Evolutionary conservation across 208 protist species (phyloP).

Genomic region (Wallacemonas sp.): DNA sequence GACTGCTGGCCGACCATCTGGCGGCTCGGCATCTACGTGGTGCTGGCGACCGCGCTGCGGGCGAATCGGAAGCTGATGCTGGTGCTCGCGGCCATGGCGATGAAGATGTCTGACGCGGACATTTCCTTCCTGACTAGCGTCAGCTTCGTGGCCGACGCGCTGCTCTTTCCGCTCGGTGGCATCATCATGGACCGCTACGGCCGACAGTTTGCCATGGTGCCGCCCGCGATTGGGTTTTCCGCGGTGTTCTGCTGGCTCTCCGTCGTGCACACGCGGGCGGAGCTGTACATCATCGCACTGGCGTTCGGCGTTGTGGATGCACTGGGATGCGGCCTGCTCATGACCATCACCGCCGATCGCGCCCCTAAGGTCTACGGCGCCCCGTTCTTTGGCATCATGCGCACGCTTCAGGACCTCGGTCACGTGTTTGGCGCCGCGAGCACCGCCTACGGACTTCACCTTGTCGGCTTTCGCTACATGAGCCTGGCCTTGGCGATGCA

Average conservation of each 20-base stretch:
- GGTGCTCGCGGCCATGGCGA: slow-evolving; percentile 64
- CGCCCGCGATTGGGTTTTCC: slow-evolving; percentile 52
- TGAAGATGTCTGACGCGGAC: slow-evolving; percentile 58
- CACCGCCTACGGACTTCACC: slow-evolving; percentile 40
- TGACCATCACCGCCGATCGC: slow-evolving; percentile 79
- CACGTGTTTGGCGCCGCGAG: slow-evolving; percentile 60
- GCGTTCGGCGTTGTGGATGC: slow-evolving; percentile 72
- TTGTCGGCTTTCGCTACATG: slow-evolving; percentile 34
- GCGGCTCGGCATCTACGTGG: slow-evolving; percentile 76
- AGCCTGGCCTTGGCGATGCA: slow-evolving; percentile 51
- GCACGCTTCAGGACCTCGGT: slow-evolving; percentile 75
- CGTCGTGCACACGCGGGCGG: slow-evolving; percentile 30
- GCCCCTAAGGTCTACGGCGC: slow-evolving; percentile 54
- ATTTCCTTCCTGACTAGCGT: slow-evolving; percentile 74
- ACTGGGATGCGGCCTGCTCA: slow-evolving; percentile 79
- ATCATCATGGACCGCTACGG: slow-evolving; percentile 71
- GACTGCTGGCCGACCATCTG: slow-evolving; percentile 70
- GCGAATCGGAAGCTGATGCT: slow-evolving; percentile 84
- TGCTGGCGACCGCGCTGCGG: slow-evolving; percentile 66
- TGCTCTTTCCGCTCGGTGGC: slow-evolving; percentile 77
- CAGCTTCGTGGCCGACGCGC: slow-evolving; percentile 65
- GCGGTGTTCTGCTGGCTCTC: slow-evolving; percentile 60
- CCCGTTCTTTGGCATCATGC: slow-evolving; percentile 86
- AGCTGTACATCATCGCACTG: slow-evolving; percentile 50
- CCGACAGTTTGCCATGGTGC: slow-evolving; percentile 62